A percentile compares a stretch with the other conserved stretches of the same genome.
Conservation (phyloP, 2,329 filamentous ascomycete genomes). For the Botrytis medusae region DNA sequence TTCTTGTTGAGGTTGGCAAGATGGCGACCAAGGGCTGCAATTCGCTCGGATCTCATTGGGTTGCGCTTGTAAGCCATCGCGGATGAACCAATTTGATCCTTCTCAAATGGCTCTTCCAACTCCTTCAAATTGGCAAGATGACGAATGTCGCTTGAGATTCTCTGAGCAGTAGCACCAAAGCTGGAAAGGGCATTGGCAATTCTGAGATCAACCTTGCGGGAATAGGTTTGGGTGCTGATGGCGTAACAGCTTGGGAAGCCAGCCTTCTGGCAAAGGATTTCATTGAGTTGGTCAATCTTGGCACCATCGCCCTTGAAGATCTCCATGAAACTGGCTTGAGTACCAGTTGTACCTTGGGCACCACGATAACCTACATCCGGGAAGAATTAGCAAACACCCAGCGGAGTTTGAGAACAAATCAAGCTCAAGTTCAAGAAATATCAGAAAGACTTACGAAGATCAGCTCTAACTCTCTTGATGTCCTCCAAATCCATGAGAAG, state of each 20-base stretch:
- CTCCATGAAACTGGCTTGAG: conserved; percentile 43
- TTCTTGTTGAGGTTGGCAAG: conserved; percentile 41
- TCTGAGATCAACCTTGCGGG: conserved; percentile 77
- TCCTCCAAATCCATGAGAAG: conserved; percentile 73
- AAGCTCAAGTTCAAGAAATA: not conserved
- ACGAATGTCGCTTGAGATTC: conserved; percentile 72
- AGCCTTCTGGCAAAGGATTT: conserved; percentile 54
- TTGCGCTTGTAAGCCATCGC: conserved; percentile 56
- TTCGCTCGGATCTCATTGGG: conserved; percentile 51
- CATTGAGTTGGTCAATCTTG: conserved; percentile 57
- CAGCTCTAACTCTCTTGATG: conserved; percentile 66
- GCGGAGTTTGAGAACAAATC: not conserved
- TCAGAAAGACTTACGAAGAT: conserved; percentile 35
- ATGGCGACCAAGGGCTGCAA: conserved; percentile 49
- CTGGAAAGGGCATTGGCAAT: conserved; percentile 79
- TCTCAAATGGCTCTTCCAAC: conserved; percentile 82
- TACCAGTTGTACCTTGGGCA: conserved; percentile 54
- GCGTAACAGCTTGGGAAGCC: conserved; percentile 52
- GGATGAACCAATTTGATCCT: conserved; percentile 72
- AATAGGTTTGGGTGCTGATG: conserved; percentile 67
- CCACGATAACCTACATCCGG: conserved; percentile 60
- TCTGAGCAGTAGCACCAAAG: conserved; percentile 75
- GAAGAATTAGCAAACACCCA: not conserved
- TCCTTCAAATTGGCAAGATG: conserved; percentile 77
- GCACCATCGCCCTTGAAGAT: conserved; percentile 50